Evolutionary conservation across 2,329 filamentous ascomycete genomes (phyloP).

Genomic region (Aspergillus amoenus): DNA sequence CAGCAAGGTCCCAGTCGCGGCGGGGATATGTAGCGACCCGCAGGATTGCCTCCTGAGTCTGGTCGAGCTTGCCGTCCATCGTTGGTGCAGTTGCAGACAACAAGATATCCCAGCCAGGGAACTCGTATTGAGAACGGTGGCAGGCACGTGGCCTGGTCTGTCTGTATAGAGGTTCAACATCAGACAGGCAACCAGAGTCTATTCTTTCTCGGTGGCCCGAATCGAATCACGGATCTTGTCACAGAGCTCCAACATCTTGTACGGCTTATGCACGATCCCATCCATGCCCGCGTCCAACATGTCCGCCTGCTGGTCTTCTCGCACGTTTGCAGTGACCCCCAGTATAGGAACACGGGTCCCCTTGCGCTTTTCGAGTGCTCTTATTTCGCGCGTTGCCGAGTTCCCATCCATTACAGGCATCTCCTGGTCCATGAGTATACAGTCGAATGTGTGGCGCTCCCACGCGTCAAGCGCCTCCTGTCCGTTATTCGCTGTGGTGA

Average conservation of each 20-base stretch:
- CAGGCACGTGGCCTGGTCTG: no score
- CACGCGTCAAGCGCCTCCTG: conserved; percentile 46
- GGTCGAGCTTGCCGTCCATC: no score
- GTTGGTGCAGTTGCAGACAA: no score
- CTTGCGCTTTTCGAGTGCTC: conserved; percentile 61
- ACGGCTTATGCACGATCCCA: conserved; percentile 77
- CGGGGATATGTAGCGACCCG: no score
- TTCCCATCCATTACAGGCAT: conserved; percentile 85
- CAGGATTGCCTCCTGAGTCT: no score
- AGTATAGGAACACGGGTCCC: conserved; percentile 30
- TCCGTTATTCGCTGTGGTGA: conserved; percentile 40
- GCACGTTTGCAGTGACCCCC: conserved; percentile 67
- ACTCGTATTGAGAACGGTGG: no score
- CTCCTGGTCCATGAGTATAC: conserved; percentile 78
- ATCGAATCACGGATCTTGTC: conserved; percentile 54
- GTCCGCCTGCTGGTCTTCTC: conserved; percentile 70
- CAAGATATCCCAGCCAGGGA: no score
- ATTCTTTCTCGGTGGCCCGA: background rate
- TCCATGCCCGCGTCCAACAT: conserved; percentile 74
- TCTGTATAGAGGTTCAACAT: no score
- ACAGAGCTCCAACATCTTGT: conserved; percentile 69
- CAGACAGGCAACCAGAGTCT: background rate
- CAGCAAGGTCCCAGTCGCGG: no score
- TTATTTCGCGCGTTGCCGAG: conserved; percentile 68
- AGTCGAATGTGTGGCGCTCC: conserved; percentile 45